Evolutionary conservation across 345 rosid genomes (phyloP).

Genomic region (Rubroshorea leprosula): DNA sequence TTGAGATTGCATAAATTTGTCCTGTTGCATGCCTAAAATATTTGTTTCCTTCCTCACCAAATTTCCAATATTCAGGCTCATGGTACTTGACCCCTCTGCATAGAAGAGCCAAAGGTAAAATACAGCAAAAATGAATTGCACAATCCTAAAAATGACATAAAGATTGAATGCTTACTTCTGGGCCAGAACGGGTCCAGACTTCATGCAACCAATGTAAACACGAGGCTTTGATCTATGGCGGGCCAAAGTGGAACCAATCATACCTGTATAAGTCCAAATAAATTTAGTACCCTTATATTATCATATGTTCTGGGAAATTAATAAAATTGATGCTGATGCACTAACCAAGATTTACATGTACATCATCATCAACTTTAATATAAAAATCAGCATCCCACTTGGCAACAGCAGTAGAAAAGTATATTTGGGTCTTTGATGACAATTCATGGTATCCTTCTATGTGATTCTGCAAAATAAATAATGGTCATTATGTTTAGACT

Average conservation of each 20-base stretch:
- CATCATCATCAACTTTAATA: constrained; percentile 74
- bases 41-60: constrained; percentile 92
- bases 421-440: constrained; percentile 65
- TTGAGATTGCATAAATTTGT: constrained; percentile 87
- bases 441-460: constrained; percentile 71
- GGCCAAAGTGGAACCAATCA: constrained; percentile 74
- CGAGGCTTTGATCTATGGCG: constrained; percentile 72
- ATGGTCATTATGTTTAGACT: neutral
- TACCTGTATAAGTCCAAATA: constrained; percentile 35
- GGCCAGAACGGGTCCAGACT: constrained; percentile 89
- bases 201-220: constrained; percentile 94
- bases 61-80: constrained; percentile 96
- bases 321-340: constrained; percentile 14
- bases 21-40: constrained; percentile 96
- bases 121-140: neutral
- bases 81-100: constrained; percentile 82
- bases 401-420: constrained; percentile 59
- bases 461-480: constrained; percentile 49
- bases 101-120: constrained; percentile 6
- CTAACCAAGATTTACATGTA: constrained; percentile 91
- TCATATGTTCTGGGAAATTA: neutral
- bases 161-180: constrained; percentile 55
- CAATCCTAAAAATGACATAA: neutral
- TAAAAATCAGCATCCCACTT: constrained; percentile 85
- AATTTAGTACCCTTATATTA: constrained; percentile 16